Evolutionary conservation across 257 asterid species (phyloP).

Genomic region (Cruciata laevipes): DNA sequence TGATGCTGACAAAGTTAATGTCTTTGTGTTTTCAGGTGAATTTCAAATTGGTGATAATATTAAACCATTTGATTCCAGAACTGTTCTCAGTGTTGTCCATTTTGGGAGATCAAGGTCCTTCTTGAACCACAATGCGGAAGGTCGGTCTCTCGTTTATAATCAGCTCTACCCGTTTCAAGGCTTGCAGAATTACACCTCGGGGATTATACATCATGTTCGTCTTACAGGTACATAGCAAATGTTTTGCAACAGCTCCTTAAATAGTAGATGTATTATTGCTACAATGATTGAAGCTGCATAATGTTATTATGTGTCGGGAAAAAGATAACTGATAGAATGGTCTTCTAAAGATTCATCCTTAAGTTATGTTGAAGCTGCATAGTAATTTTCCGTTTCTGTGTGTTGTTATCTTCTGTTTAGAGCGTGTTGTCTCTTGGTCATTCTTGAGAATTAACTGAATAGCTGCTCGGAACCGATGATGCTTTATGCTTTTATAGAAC

Average conservation of each 20-base stretch:
- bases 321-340: neutral
- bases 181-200: constrained; percentile 81
- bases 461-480: neutral
- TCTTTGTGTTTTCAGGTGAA: constrained; percentile 46
- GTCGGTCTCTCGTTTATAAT: constrained; percentile 58
- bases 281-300: neutral
- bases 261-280: neutral
- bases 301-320: neutral
- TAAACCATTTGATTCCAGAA: constrained; percentile 53
- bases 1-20: constrained; percentile 7
- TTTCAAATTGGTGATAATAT: constrained; percentile 63
- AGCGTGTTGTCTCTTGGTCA: neutral
- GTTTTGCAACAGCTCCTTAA: neutral
- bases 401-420: neutral
- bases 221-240: constrained; percentile 50
- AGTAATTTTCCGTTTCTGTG: neutral
- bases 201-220: constrained; percentile 86
- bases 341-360: neutral
- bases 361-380: neutral
- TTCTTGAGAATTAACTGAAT: neutral
- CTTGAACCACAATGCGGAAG: constrained; percentile 42
- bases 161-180: constrained; percentile 83
- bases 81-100: constrained; percentile 54
- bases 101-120: constrained; percentile 49
- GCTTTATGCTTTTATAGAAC: neutral